phyloP scores from a whole-genome alignment of 176 grass and related monocot species.

The Luzula sylvatica region DNA sequence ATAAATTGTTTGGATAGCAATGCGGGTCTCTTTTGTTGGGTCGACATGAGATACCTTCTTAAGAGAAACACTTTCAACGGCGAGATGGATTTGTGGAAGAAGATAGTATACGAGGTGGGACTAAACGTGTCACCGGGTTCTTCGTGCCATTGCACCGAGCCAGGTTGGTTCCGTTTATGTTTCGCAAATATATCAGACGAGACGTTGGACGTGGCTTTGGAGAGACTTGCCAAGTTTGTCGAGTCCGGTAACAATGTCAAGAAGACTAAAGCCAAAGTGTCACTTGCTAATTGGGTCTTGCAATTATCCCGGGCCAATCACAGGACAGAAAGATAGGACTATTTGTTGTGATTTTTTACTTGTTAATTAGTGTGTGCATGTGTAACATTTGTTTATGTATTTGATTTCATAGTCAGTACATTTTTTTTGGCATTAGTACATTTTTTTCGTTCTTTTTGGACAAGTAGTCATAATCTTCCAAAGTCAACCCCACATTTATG shows the following conservation, averaged over 20 bases:
- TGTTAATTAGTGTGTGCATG: neutral
- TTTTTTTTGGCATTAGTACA: too few species aligned
- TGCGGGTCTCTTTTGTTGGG: constrained; percentile 91
- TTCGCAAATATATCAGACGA: constrained; percentile 86
- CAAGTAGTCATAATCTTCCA: neutral
- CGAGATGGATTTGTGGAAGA: constrained; percentile 93
- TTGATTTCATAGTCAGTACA: neutral
- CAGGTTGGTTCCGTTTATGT: constrained; percentile 90
- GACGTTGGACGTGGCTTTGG: constrained; percentile 58
- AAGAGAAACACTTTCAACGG: constrained; percentile 31
- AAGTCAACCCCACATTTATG: constrained; percentile 17
- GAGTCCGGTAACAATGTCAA: neutral
- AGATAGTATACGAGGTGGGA: constrained; percentile 63
- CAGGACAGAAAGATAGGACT: constrained; percentile 8
- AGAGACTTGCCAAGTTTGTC: constrained; percentile 42
- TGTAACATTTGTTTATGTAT: constrained; percentile 5
- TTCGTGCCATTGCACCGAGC: constrained; percentile 86
- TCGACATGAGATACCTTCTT: constrained; percentile 52
- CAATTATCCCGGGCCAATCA: neutral
- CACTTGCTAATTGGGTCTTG: constrained; percentile 19
- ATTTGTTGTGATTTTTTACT: neutral
- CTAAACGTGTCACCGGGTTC: constrained; percentile 83
- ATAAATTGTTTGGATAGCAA: constrained; percentile 47
- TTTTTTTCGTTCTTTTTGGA: constrained; percentile 14
- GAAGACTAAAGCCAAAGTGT: neutral